Conservation (phyloP, 2,329 filamentous ascomycete genomes). For the Sarocladiaceae sp. region DNA sequence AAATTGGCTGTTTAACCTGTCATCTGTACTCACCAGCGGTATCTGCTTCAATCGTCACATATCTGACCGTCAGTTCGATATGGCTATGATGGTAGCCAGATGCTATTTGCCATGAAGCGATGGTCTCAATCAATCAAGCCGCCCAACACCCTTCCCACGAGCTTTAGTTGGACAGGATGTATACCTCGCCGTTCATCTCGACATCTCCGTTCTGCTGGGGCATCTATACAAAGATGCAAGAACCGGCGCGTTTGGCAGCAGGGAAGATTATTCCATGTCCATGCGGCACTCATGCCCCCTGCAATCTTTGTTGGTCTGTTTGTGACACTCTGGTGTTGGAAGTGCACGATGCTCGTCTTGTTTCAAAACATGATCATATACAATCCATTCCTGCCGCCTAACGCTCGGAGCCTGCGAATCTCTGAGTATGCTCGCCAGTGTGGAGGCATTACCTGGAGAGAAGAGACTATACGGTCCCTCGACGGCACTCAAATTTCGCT, state of each 20-base stretch:
- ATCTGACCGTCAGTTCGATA: too few species aligned
- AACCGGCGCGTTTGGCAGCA: neutral
- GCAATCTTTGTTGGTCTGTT: conserved; percentile 60
- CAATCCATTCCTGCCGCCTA: conserved; percentile 69
- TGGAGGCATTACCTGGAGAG: conserved; percentile 58
- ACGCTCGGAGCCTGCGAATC: conserved; percentile 61
- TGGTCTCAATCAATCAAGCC: too few species aligned
- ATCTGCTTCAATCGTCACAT: too few species aligned
- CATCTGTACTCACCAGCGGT: too few species aligned
- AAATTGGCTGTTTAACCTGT: too few species aligned
- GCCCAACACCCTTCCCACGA: too few species aligned
- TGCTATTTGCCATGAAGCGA: too few species aligned
- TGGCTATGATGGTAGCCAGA: too few species aligned
- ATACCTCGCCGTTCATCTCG: too few species aligned
- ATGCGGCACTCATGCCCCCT: conserved; percentile 54
- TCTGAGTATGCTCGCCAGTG: conserved; percentile 55
- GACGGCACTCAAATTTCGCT: conserved; percentile 63
- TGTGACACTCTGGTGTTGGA: conserved; percentile 57
- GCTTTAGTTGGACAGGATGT: too few species aligned
- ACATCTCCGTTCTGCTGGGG: too few species aligned
- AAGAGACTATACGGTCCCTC: conserved; percentile 50
- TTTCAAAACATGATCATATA: conserved; percentile 82
- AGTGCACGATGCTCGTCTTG: conserved; percentile 66
- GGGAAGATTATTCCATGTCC: conserved; percentile 20
- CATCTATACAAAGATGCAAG: neutral